phyloP scores from a whole-genome alignment of 805 yeast genomes.

The Soucietia sequanensis region DNA sequence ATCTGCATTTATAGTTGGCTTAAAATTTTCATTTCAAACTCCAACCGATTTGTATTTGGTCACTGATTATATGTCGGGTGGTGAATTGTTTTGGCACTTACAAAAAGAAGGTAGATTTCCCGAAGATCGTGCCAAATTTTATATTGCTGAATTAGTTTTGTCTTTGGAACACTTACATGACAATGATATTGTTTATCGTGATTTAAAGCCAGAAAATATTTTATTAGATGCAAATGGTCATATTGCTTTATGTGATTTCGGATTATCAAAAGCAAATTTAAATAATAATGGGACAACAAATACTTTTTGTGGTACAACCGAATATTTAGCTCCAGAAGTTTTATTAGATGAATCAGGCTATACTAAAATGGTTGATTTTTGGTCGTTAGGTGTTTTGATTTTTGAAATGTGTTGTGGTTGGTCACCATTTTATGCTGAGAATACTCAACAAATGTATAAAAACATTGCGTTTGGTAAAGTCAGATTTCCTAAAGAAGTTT shows the following conservation, averaged over 20 bases:
- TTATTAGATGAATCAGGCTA: conserved; percentile 93
- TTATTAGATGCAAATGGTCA: conserved; percentile 95
- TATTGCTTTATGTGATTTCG: conserved; percentile 96
- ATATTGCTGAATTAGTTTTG: conserved; percentile 91
- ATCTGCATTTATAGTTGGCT: conserved; percentile 91
- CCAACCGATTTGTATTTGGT: conserved; percentile 89
- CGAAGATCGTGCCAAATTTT: conserved; percentile 93
- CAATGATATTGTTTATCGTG: conserved; percentile 94
- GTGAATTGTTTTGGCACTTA: conserved; percentile 94
- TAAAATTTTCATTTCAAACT: conserved; percentile 95
- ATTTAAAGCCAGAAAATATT: conserved; percentile 95
- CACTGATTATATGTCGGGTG: conserved; percentile 98
- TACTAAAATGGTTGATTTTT: conserved; percentile 98
- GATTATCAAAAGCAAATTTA: conserved; percentile 90
- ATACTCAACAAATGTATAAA: conserved; percentile 98
- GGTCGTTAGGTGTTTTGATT: conserved; percentile 95
- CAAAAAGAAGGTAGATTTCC: conserved; percentile 94
- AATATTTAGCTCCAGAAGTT: conserved; percentile 96
- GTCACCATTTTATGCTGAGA: conserved; percentile 98
- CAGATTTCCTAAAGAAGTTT: conserved; percentile 92
- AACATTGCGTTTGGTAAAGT: conserved; percentile 98
- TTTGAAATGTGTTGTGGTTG: conserved; percentile 99
- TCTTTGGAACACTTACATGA: conserved; percentile 95
- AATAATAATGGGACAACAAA: conserved; percentile 86
- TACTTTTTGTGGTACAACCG: conserved; percentile 98